Base-by-base conservation (phyloP, 768 basidiomycete genomes). In the Naganishia vaughanmartiniae region DNA sequence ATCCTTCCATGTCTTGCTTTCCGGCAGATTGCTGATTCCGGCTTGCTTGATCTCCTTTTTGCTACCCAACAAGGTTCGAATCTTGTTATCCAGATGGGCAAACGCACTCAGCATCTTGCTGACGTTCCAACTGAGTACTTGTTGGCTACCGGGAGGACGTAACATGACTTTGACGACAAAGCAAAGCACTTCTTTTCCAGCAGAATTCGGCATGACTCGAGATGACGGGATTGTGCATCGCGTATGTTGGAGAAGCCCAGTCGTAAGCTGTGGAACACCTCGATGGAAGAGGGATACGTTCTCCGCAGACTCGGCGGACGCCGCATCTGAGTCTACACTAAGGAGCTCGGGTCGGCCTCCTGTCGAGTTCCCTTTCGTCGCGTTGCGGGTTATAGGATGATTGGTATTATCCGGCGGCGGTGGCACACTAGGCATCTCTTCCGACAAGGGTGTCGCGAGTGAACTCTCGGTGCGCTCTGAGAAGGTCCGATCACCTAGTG, bases 41-140 rank as follows among this genome's bases (percentile, higher is more conserved):
- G 93, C 93, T 34, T 69, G 67, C 74, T 82, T 82, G 53, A 85
- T 86, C 24, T 90, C 83, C 60, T 85, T 86, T 79, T 88, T 89
- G 17, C 88, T 87, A 63, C 85, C 87, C 31, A 81, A 73, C 66
- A 76, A 79, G 55, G 80, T 81, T 66, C 91, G 87, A 65, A 97
- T 85, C 30, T 89, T 85, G 72, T 88, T 86, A 77, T 99, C 96
- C 48, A 99, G 83, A 58, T 86, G 87, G n/a, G 95, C 83, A 26
- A 98, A 90, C 74, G 98, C 95, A 57, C 89, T 90, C 82, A 93
- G 96, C 82, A 92, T 84, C 83, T 99, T 99, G 82, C 96, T 92
- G 17, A 99, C 87, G 77, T 85, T 89, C 84, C 84, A 84, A 87
- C 91, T 92, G 26, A 76, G 58, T 0, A 76, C 75, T n/a, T 74